Percentiles rank a stretch among this genome's conserved stretches.
Evolutionary conservation across 2,329 filamentous ascomycete genomes (phyloP).

Genomic region (Sphaceloma murrayae): DNA sequence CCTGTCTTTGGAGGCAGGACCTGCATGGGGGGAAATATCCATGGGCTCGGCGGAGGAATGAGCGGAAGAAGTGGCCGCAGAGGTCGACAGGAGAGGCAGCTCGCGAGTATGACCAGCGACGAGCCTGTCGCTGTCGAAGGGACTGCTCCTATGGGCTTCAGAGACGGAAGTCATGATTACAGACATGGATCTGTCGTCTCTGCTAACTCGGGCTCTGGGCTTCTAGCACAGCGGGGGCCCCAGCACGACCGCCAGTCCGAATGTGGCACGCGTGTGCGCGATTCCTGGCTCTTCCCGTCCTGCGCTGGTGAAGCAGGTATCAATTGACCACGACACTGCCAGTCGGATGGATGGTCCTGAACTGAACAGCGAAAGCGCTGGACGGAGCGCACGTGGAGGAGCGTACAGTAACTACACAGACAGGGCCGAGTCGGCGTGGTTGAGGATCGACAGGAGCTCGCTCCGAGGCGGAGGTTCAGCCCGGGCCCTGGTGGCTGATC

Average conservation of each 20-base stretch:
- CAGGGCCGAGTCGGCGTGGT: conserved; percentile 6
- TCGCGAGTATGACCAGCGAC: conserved; percentile 29
- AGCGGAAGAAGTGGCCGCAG: conserved; percentile 33
- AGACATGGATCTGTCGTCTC: conserved; percentile 7
- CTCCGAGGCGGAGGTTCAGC: conserved; percentile 2
- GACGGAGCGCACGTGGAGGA: conserved; percentile 6
- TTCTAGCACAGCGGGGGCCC: too few relatives aligned
- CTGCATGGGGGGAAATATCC: conserved; percentile 44
- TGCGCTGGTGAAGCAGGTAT: not conserved
- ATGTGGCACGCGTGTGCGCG: not conserved
- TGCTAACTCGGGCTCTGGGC: too few relatives aligned
- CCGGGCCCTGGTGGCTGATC: conserved; percentile 1
- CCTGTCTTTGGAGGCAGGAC: conserved; percentile 38
- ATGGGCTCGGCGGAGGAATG: conserved; percentile 39
- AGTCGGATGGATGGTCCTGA: too few relatives aligned
- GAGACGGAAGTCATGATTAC: conserved; percentile 15
- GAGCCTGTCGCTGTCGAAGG: conserved; percentile 30
- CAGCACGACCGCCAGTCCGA: not conserved
- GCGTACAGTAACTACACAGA: conserved; percentile 6
- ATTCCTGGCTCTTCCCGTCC: conserved; percentile 1
- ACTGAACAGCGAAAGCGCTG: not conserved
- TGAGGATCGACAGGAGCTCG: conserved; percentile 14
- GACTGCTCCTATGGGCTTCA: conserved; percentile 31
- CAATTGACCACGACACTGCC: too few relatives aligned
- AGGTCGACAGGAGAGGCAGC: conserved; percentile 44